A percentile compares a stretch with the other conserved stretches of the same genome.
phyloP scores from a whole-genome alignment of 495 filamentous ascomycete species.

The Jackrogersella minutella region DNA sequence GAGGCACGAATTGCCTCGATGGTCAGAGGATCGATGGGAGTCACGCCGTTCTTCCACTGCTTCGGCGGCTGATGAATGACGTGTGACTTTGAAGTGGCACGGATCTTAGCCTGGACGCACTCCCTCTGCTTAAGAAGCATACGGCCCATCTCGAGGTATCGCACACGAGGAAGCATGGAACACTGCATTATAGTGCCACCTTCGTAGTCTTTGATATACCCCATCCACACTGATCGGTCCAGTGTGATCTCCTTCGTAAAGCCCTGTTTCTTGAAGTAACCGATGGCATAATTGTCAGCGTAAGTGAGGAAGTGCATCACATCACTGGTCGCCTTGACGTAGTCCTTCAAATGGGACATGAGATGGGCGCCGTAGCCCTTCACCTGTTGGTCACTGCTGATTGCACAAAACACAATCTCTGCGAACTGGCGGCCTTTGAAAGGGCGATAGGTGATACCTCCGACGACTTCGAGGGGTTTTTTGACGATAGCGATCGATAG shows the following conservation, averaged over 20 bases:
- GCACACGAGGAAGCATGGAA: conserved; percentile 92
- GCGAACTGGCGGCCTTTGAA: conserved; percentile 94
- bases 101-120: conserved; percentile 90
- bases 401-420: conserved; percentile 98
- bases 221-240: conserved; percentile 93
- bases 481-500: conserved; percentile 97
- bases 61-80: conserved; percentile 84
- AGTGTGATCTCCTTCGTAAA: conserved; percentile 99
- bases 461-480: conserved; percentile 92
- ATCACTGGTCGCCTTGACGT: conserved; percentile 94
- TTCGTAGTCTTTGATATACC: conserved; percentile 99
- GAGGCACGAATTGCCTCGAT: conserved; percentile 86
- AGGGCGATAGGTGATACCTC: conserved; percentile 95
- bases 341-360: conserved; percentile 98
- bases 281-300: conserved; percentile 98
- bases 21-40: conserved; percentile 79
- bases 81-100: conserved; percentile 87
- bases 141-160: conserved; percentile 91
- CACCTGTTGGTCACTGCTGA: conserved; percentile 97
- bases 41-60: conserved; percentile 77
- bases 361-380: conserved; percentile 98
- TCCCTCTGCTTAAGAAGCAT: conserved; percentile 99
- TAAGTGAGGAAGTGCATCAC: conserved; percentile 99
- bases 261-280: conserved; percentile 99
- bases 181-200: conserved; percentile 99